Base-by-base conservation (phyloP, 768 basidiomycete genomes). In the Astraeus odoratus region DNA sequence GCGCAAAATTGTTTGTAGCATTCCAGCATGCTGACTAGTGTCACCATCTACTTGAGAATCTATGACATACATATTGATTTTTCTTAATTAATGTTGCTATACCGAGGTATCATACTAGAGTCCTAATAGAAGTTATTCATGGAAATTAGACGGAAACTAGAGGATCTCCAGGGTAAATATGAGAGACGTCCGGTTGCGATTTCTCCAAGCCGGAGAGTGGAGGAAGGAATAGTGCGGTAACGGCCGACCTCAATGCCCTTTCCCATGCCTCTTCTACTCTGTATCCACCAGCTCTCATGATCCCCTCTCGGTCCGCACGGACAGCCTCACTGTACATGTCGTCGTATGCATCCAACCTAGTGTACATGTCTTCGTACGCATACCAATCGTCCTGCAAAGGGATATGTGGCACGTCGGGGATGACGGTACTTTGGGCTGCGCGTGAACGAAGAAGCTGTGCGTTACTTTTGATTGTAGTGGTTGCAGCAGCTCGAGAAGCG, bases 261-360 rank as follows among this genome's bases (percentile, higher is more conserved):
- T 85, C 83, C 90, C 90, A 93, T 35, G 84, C 87, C 59, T 93
- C 86, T 49, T 86, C 80, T 4, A 88, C 70, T 50, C 67, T 72
- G 59, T 90, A 94, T 8, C 91, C 91, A 8, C 89, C 91, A 18
- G 80, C 89, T 34, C 82, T 71, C 83, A 85, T 86, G 52, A 83
- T 80, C 12, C 83, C 85, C 49, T 86, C 86, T 46, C 78, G 66
- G 57, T 90, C 87, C 54, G 77, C 75, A 53, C 84, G 69, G 16
- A 90, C 83, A 12, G 83, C 82, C 46, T 86, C 86, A 52, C 85
- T 88, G 54, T 76, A 69, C 33, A 81, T 74, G 53, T 90, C 88
- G 39, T 80, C 71, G 63, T 92, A 93, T 10, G 70, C 69, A 24
- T 67, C 67, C n/a, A 55, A 65, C 41, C 88, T 43, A 19, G 66